A percentile compares a stretch with the other conserved stretches of the same genome.
These are phyloP conservation scores for Diplodia sapinea DNA, from an alignment of 2,329 filamentous ascomycete genomes.

Conservation along the genomic window DNA sequence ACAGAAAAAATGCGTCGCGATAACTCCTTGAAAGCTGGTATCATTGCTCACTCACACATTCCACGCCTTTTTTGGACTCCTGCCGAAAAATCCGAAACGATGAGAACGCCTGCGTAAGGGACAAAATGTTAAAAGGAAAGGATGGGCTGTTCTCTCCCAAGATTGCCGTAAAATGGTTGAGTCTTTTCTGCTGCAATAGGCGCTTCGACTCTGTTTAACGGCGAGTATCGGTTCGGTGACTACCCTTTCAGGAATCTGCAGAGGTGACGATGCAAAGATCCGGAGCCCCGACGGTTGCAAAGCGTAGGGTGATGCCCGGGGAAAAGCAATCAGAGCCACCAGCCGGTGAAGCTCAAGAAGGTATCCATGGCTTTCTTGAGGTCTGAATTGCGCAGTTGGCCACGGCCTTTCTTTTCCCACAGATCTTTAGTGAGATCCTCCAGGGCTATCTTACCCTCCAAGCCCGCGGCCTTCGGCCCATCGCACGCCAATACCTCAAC, in stretches of 20 bases:
- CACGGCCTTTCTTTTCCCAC: constrained; percentile 44
- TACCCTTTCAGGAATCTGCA: too few species aligned
- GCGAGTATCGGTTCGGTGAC: neutral
- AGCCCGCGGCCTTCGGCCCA: constrained; percentile 42
- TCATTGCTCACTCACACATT: constrained; percentile 16
- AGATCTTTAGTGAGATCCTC: constrained; percentile 38
- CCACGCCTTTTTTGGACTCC: constrained; percentile 25
- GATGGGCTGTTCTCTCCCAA: neutral
- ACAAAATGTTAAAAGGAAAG: neutral
- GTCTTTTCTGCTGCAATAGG: neutral
- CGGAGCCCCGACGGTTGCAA: neutral
- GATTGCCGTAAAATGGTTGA: neutral
- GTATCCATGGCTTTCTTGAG: constrained; percentile 45
- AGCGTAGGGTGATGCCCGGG: neutral
- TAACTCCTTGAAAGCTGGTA: constrained; percentile 10
- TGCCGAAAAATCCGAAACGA: neutral
- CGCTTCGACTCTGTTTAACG: neutral
- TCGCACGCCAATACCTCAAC: constrained; percentile 45
- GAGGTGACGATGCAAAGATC: neutral
- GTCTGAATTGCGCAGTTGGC: constrained; percentile 43
- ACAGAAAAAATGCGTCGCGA: neutral
- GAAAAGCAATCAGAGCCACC: constrained; percentile 27
- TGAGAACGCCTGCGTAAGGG: constrained; percentile 3
- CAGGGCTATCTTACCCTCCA: constrained; percentile 38
- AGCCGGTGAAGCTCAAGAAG: constrained; percentile 44